These are phyloP conservation scores for Calendula officinalis DNA, from an alignment of 129 eudicot genomes.

Conservation along the genomic window DNA sequence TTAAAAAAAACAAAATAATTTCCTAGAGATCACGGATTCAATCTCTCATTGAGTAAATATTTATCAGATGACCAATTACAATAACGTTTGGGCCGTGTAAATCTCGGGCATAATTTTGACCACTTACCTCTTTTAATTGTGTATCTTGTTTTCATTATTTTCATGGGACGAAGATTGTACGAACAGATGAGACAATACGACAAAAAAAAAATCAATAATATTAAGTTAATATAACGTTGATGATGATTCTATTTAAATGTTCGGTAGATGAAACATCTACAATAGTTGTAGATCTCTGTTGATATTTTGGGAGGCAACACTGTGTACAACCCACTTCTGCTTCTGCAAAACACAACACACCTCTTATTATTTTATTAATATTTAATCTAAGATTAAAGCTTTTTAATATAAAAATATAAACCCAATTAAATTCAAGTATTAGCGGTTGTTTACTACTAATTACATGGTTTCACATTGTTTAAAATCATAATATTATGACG, in stretches of 20 bases:
- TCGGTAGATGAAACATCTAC: slow-evolving; percentile 43
- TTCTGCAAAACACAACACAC: slow-evolving; percentile 29
- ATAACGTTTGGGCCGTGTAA: no score
- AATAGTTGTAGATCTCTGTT: slow-evolving; percentile 66
- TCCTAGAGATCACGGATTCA: no score
- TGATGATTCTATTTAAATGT: slow-evolving; percentile 21
- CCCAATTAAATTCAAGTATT: slow-evolving; percentile 5
- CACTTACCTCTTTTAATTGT: no score
- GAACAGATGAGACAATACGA: slow-evolving; percentile 32
- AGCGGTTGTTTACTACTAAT: slow-evolving; percentile 10
- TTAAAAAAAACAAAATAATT: no score
- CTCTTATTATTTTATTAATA: slow-evolving; percentile 1
- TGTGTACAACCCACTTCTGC: slow-evolving; percentile 29
- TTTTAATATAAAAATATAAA: neutral
- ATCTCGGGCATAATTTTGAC: no score
- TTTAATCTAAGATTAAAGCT: slow-evolving; percentile 9
- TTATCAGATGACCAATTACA: no score
- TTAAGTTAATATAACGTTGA: slow-evolving; percentile 9
- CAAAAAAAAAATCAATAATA: slow-evolving; percentile 17
- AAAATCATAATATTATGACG: slow-evolving; percentile 8
- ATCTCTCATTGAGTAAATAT: no score
- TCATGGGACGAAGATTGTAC: slow-evolving; percentile 8
- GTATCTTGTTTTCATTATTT: neutral
- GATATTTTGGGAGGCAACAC: slow-evolving; percentile 50
- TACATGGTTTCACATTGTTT: slow-evolving; percentile 21